Percentiles rank a stretch among this genome's conserved stretches.
phyloP scores from a whole-genome alignment of 345 rosid genomes.

The Geranium rotundifolium region DNA sequence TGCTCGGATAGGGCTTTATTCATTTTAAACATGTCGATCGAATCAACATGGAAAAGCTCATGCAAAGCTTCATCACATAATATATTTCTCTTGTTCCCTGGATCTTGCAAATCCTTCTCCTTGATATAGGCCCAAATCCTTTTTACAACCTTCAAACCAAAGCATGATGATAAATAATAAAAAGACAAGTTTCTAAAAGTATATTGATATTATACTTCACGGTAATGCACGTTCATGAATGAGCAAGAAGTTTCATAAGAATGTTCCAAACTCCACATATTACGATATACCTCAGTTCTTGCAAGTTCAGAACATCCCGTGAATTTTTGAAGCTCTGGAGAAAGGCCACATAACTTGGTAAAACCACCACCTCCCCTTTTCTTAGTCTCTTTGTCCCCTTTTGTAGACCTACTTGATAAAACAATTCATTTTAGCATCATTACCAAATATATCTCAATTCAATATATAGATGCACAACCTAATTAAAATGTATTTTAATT shows the following conservation, averaged over 20 bases:
- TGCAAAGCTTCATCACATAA: slow-evolving; percentile 39
- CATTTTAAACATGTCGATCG: slow-evolving; percentile 61
- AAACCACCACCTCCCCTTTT: slow-evolving; percentile 53
- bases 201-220: not conserved
- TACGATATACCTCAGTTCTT: slow-evolving; percentile 42
- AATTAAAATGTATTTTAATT: too few relatives aligned
- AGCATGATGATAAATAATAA: not conserved
- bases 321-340: slow-evolving; percentile 59
- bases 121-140: slow-evolving; percentile 44
- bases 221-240: not conserved
- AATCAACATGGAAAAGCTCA: slow-evolving; percentile 34
- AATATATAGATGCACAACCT: not conserved
- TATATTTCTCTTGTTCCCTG: slow-evolving; percentile 36
- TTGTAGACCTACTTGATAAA: slow-evolving; percentile 1
- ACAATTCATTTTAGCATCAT: not conserved
- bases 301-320: slow-evolving; percentile 42
- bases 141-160: slow-evolving; percentile 41
- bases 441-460: not conserved
- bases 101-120: slow-evolving; percentile 56
- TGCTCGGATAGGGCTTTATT: slow-evolving; percentile 46
- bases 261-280: not conserved
- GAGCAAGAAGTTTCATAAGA: not conserved
- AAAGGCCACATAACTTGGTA: slow-evolving; percentile 45
- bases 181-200: not conserved
- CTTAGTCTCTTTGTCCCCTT: slow-evolving; percentile 31